phyloP scores from a whole-genome alignment of 371 early-diverging fungal genomes.

The Circinella umbellata region DNA sequence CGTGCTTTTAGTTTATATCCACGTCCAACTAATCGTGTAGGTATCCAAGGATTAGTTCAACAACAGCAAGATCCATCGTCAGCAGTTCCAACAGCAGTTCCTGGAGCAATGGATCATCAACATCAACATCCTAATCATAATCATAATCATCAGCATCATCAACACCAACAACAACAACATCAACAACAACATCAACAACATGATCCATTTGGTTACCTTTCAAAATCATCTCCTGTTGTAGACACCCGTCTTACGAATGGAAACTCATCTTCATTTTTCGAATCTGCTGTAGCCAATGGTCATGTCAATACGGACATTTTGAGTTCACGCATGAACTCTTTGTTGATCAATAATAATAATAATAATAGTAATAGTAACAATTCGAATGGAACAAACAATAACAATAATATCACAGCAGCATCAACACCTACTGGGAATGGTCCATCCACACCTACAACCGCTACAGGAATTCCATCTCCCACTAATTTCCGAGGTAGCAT shows the following conservation, averaged over 20 bases:
- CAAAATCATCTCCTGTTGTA: constrained; percentile 70
- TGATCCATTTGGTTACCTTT: constrained; percentile 92
- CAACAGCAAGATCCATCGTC: not conserved
- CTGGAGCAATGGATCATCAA: not conserved
- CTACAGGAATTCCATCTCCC: constrained; percentile 24
- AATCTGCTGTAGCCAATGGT: not conserved
- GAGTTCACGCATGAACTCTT: constrained; percentile 19
- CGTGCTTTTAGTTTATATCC: constrained; percentile 32
- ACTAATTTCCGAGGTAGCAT: constrained; percentile 20
- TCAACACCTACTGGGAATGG: too few relatives aligned
- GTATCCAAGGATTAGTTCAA: constrained; percentile 9
- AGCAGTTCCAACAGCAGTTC: not conserved
- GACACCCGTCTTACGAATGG: constrained; percentile 18
- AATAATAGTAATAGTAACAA: not conserved
- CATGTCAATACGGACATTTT: constrained; percentile 11
- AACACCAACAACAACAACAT: not conserved
- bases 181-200: constrained; percentile 61
- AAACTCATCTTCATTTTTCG: constrained; percentile 10
- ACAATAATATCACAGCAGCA: not conserved
- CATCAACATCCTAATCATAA: not conserved
- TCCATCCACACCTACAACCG: not conserved
- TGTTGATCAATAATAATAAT: constrained; percentile 12
- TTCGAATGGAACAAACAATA: not conserved
- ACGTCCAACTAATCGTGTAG: not conserved
- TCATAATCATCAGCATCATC: constrained; percentile 32